Base-by-base conservation (phyloP, 108 stramenopile species). In the Nitzschia sp. region DNA sequence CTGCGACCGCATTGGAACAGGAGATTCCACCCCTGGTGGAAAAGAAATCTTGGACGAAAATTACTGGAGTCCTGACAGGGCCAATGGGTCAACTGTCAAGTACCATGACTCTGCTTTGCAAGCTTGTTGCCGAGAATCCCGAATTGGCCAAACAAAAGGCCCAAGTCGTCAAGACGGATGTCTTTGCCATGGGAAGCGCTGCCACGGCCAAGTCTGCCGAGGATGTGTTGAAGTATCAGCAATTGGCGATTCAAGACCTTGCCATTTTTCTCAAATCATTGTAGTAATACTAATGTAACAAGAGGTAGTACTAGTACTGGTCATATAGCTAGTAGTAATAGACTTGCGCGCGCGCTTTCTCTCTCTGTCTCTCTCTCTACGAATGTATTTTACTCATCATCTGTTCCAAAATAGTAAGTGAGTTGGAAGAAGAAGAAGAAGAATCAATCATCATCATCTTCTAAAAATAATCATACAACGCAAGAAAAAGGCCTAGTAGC, bases 41-140 rank as follows among this genome's bases (percentile, higher is more conserved):
- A 65, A 56, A 25, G 19, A 90, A 87, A 65, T 73, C 87, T 58
- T 90, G 89, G 89, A 84, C 45, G 46, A 69, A 85, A 35, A 86
- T 86, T n/a, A 69, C 58, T 25, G 77, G 85, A 21, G 64, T 83
- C 28, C 53, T 90, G 27, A 81, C 79, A 9, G 89, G 89, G 0
- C 84, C 84, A 16, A 75, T 86, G 76, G 89, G 84, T 32, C 69
- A 71, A 6, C 52, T 86, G 19, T 44, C 62, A n/a, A 47, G 25
- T 16, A 84, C 79, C 21, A 74, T 90, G 77, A 76, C 68, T 28
- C 65, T 82, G 36, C 47, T 90, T 35, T 45, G 45, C 1, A 80
- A 81, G 32, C 19, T 67, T 15, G n/a, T n/a, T n/a, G 56, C 73
- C 29, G 72, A 61, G 22, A 73, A 81, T 62, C 57, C 47, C 3